These are phyloP conservation scores for Telopea speciosissima DNA, from an alignment of 177 flowering plant species.

Conservation along the genomic window DNA sequence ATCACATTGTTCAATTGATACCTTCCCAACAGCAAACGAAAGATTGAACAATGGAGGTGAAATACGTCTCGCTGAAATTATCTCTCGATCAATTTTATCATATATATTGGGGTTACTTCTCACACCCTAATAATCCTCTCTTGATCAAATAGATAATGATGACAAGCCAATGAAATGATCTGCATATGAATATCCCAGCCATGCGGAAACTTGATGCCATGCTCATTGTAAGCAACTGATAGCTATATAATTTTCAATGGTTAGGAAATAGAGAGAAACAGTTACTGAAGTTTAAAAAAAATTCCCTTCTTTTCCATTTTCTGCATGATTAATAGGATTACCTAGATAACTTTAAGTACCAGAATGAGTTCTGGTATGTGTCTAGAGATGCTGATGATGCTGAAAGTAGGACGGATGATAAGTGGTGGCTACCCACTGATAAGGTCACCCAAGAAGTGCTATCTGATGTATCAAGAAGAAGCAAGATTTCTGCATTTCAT, in stretches of 20 bases:
- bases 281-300: neutral
- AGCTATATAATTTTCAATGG: neutral
- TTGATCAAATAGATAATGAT: constrained; percentile 56
- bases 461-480: constrained; percentile 49
- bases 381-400: constrained; percentile 41
- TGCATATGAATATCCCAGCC: constrained; percentile 74
- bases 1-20: constrained; percentile 83
- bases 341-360: constrained; percentile 58
- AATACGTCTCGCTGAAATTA: neutral
- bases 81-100: neutral
- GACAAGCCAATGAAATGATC: constrained; percentile 65
- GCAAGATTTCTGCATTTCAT: neutral
- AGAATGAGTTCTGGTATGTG: constrained; percentile 72
- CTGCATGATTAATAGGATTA: constrained; percentile 33
- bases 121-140: neutral
- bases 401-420: constrained; percentile 55
- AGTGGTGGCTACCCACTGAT: constrained; percentile 83
- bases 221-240: constrained; percentile 62
- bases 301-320: neutral
- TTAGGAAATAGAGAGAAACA: neutral
- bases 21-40: constrained; percentile 69
- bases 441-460: constrained; percentile 68
- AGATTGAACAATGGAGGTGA: constrained; percentile 77
- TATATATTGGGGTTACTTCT: neutral
- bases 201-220: constrained; percentile 78